Conservation (phyloP, 2,329 filamentous ascomycete genomes). For the Chaetomiaceae sp. region DNA sequence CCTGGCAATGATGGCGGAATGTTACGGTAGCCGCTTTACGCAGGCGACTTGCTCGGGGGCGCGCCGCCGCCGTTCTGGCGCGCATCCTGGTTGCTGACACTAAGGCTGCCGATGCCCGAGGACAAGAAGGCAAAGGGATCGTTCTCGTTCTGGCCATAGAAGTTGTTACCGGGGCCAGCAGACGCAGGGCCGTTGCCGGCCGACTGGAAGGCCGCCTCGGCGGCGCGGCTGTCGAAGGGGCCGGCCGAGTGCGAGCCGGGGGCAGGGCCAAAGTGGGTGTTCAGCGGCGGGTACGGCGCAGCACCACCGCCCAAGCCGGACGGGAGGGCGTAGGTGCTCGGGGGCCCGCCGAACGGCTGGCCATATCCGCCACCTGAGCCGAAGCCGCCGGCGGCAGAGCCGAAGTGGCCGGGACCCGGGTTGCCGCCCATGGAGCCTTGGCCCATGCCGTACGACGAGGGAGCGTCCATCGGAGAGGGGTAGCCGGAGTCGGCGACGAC, state of each 20-base stretch:
- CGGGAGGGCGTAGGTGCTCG: constrained; percentile 83
- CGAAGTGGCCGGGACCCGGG: constrained; percentile 70
- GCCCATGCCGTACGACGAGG: constrained; percentile 77
- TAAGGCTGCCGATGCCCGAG: constrained; percentile 63
- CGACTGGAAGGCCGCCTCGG: constrained; percentile 89
- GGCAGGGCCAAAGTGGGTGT: constrained; percentile 71
- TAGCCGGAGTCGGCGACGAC: constrained; percentile 93
- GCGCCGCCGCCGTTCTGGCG: constrained; percentile 56
- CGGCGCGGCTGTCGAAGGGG: constrained; percentile 86
- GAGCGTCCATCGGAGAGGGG: constrained; percentile 81
- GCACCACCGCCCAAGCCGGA: constrained; percentile 76
- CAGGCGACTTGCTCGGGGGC: constrained; percentile 54
- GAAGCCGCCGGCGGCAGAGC: constrained; percentile 62
- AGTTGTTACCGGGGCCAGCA: constrained; percentile 68
- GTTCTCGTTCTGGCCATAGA: constrained; percentile 58
- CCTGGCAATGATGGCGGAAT: constrained; percentile 4
- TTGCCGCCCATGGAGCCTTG: constrained; percentile 82
- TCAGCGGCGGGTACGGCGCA: constrained; percentile 74
- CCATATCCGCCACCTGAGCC: constrained; percentile 56
- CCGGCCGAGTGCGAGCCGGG: constrained; percentile 76
- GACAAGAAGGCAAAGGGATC: constrained; percentile 79
- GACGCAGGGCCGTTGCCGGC: constrained; percentile 76
- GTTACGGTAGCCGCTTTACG: constrained; percentile 34
- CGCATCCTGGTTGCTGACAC: constrained; percentile 59
- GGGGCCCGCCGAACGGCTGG: constrained; percentile 81